Conservation (phyloP, 2,329 filamentous ascomycete species). For the Didymella keratinophila region DNA sequence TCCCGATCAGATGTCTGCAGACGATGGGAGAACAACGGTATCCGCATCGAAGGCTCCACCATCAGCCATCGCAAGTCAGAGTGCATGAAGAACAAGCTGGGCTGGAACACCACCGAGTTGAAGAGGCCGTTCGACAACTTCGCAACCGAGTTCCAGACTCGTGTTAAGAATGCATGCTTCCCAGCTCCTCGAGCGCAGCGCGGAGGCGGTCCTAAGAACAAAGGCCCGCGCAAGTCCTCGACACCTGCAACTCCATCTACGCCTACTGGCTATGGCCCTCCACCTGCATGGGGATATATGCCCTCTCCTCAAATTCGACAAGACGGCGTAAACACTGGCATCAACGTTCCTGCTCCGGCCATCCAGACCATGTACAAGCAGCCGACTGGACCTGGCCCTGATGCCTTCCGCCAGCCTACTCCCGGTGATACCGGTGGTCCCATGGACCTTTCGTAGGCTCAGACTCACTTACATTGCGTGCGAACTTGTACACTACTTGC, state of each 20-base stretch:
- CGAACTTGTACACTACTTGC: constrained; percentile 18
- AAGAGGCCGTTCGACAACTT: constrained; percentile 49
- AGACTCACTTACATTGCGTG: not conserved
- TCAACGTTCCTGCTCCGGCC: constrained; percentile 31
- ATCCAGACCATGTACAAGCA: constrained; percentile 28
- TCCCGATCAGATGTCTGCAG: constrained; percentile 47
- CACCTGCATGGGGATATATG: constrained; percentile 32
- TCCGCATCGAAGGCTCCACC: constrained; percentile 50
- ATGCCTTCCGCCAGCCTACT: not conserved
- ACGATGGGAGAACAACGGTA: constrained; percentile 48
- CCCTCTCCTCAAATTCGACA: constrained; percentile 32
- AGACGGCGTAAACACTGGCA: constrained; percentile 26
- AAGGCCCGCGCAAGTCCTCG: constrained; percentile 32
- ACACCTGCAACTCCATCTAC: constrained; percentile 30
- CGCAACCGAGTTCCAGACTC: constrained; percentile 45
- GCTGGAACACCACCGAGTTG: constrained; percentile 44
- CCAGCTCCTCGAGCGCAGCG: constrained; percentile 39
- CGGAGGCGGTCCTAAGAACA: constrained; percentile 24
- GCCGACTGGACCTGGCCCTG: not conserved
- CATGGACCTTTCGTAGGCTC: constrained; percentile 31
- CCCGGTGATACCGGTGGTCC: constrained; percentile 22
- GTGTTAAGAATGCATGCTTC: constrained; percentile 47
- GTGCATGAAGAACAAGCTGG: constrained; percentile 50
- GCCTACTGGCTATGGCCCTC: constrained; percentile 24
- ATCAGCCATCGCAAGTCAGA: constrained; percentile 50